phyloP scores from a whole-genome alignment of 2,329 filamentous ascomycete species.

The Microdochium trichocladiopsis region DNA sequence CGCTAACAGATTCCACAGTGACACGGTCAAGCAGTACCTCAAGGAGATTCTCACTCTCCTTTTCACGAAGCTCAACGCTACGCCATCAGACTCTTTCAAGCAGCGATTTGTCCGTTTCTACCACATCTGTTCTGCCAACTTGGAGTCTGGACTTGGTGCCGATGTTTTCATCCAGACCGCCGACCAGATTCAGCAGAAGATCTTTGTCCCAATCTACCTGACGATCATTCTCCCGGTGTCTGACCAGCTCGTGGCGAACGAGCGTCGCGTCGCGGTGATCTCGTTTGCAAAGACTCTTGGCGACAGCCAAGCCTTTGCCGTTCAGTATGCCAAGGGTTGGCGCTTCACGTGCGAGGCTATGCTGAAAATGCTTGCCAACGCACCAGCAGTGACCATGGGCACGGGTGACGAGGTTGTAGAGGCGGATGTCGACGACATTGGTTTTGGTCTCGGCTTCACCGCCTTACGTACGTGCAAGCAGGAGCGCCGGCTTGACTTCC shows the following conservation, averaged over 20 bases:
- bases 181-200: slow-evolving; percentile 71
- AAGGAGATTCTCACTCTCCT: slow-evolving; percentile 73
- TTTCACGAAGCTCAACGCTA: slow-evolving; percentile 67
- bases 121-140: slow-evolving; percentile 75
- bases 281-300: slow-evolving; percentile 89
- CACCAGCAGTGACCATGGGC: slow-evolving; percentile 59
- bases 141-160: slow-evolving; percentile 76
- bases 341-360: slow-evolving; percentile 82
- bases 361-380: slow-evolving; percentile 82
- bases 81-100: slow-evolving; percentile 69
- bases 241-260: slow-evolving; percentile 79
- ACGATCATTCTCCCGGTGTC: slow-evolving; percentile 83
- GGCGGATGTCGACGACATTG: slow-evolving; percentile 88
- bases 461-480: slow-evolving; percentile 85
- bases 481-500: slow-evolving; percentile 70
- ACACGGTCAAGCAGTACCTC: slow-evolving; percentile 69
- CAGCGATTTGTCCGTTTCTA: slow-evolving; percentile 90
- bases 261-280: slow-evolving; percentile 89
- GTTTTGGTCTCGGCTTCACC: slow-evolving; percentile 92
- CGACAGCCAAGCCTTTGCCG: slow-evolving; percentile 76
- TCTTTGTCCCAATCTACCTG: slow-evolving; percentile 82
- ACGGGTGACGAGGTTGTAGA: slow-evolving; percentile 74
- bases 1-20: slow-evolving; percentile 27
- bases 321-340: slow-evolving; percentile 85
- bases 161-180: slow-evolving; percentile 86